Evolutionary conservation across 2,329 filamentous ascomycete genomes (phyloP).

Genomic region (Metarhizium humberi): DNA sequence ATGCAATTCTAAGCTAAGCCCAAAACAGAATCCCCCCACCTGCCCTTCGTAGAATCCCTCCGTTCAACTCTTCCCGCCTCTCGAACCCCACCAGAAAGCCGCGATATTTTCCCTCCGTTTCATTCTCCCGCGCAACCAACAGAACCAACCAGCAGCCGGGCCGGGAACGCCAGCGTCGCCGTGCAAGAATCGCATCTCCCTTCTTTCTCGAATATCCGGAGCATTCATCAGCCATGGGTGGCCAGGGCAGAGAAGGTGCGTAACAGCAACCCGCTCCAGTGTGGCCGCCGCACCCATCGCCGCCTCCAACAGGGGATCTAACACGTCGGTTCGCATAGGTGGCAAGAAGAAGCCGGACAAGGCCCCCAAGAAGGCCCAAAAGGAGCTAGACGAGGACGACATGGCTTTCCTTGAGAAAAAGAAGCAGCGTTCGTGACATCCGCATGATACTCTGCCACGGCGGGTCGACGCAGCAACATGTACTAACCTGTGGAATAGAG

Average conservation of each 20-base stretch:
- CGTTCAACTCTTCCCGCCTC: neutral
- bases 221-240: constrained; percentile 21
- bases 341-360: constrained; percentile 64
- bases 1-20: neutral
- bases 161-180: neutral
- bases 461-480: neutral
- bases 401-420: constrained; percentile 60
- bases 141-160: neutral
- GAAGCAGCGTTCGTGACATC: constrained; percentile 57
- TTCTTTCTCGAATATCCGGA: neutral
- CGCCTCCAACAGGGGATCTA: neutral
- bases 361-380: neutral
- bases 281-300: neutral
- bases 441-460: too few species aligned
- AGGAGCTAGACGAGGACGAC: too few species aligned
- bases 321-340: constrained; percentile 36
- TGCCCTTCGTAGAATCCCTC: neutral
- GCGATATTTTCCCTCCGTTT: neutral
- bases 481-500: constrained; percentile 35
- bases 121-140: neutral
- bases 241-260: constrained; percentile 29
- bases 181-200: neutral
- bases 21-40: constrained; percentile 1
- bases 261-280: neutral
- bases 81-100: neutral